Evolutionary conservation across 306 rosid genomes (phyloP), one percentile per base, ranked within the genome.

Genomic region (Quillaja saponaria): DNA sequence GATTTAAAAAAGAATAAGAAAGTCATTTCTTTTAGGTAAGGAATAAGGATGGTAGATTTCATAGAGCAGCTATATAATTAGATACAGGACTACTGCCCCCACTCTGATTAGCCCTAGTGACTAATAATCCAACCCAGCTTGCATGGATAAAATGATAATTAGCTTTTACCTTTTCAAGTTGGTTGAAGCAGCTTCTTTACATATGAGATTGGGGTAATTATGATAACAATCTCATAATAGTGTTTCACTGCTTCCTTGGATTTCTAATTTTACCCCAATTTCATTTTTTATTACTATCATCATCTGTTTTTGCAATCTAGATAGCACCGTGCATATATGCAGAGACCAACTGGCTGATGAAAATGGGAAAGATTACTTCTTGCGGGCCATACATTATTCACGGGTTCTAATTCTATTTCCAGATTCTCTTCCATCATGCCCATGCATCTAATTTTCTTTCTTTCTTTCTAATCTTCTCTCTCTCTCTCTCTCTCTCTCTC

Each of bases 331-430:
- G 70, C 58, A n/a, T 81, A 80, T 63, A 81, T 69, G 85, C 79
- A 82, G 58, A 78, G 55, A 61, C 52, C 55, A 54, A 61, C 52
- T 25, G 31, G 57, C 9, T 64, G 52, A 81, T 67, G 74, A 73
- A 4, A 25, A 84, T 49, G 76, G 55, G 75, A 66, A 77, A 71
- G 74, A 84, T 75, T 63, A 52, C 49, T 42, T 56, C 74, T 72
- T 67, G 92, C 78, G 92, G 92, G 92, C 87, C 96, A 83, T 64
- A 35, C 82, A 76, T 70, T 49, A 45, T 67, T 88, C 92, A 88
- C 92, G 96, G 96, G 96, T 79, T 83, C 78, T 81, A n/a, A 2
- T 25, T 69, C 87, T 83, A 73, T 72, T 81, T 13, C 82, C 61
- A 81, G 87, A 88, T 85, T 83, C 92, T 77, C 63, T 25, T 25